Conservation (phyloP, 2,329 filamentous ascomycete genomes). For the Aureobasidium sp. region DNA sequence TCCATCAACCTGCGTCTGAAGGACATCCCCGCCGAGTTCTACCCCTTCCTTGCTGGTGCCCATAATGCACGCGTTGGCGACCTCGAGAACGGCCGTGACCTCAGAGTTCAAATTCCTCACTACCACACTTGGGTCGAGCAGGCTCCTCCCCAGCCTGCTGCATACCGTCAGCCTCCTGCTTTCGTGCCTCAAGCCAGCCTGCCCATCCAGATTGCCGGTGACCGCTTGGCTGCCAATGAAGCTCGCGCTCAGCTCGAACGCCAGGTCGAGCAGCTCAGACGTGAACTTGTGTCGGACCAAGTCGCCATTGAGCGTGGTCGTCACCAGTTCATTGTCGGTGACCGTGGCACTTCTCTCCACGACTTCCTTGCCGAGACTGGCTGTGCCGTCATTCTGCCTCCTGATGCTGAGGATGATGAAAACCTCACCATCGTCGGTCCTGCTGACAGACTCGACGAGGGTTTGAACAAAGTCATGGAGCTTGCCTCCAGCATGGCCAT, state of each 20-base stretch:
- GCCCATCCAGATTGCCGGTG: constrained; percentile 79
- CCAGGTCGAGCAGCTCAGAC: constrained; percentile 66
- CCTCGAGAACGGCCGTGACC: constrained; percentile 65
- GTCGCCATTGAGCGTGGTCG: constrained; percentile 75
- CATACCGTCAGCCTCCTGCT: constrained; percentile 56
- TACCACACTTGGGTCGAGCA: constrained; percentile 67
- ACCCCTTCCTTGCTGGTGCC: constrained; percentile 85
- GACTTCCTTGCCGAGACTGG: constrained; percentile 88
- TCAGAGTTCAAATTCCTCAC: constrained; percentile 75
- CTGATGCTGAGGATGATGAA: constrained; percentile 70
- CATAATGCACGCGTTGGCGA: constrained; percentile 60
- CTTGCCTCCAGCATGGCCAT: constrained; percentile 81
- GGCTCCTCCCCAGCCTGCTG: constrained; percentile 57
- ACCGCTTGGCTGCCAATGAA: constrained; percentile 73
- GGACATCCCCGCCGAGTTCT: constrained; percentile 83
- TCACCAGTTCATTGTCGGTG: constrained; percentile 91
- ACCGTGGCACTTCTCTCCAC: constrained; percentile 69
- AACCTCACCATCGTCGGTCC: constrained; percentile 80
- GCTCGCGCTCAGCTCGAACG: constrained; percentile 75
- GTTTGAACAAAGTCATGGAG: constrained; percentile 78
- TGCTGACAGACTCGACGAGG: constrained; percentile 62
- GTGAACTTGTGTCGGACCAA: constrained; percentile 69
- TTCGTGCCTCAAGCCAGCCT: constrained; percentile 68
- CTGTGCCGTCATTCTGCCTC: constrained; percentile 76
- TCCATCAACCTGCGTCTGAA: constrained; percentile 76